phyloP scores from a whole-genome alignment of 2,329 filamentous ascomycete species.

The Didymosphaeria variabile region DNA sequence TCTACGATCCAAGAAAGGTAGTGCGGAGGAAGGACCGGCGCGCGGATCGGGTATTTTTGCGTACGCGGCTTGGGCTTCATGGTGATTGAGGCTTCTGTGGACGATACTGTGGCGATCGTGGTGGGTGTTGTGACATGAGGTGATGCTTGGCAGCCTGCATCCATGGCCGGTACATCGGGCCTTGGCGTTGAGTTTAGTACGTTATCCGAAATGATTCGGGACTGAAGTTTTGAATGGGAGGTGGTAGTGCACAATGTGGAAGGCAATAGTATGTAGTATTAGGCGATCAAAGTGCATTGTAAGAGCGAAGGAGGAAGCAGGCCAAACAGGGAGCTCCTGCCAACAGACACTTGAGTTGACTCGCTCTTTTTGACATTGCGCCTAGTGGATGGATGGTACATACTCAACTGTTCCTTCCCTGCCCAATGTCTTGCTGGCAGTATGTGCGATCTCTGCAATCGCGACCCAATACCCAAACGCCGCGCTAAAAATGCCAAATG shows the following conservation, averaged over 20 bases:
- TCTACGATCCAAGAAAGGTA: conserved; percentile 28
- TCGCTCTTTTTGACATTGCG: too few relatives aligned
- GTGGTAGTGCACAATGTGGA: too few relatives aligned
- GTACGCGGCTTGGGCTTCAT: background rate
- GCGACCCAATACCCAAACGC: conserved; percentile 5
- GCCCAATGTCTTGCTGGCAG: background rate
- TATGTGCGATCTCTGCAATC: background rate
- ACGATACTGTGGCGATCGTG: background rate
- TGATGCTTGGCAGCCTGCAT: background rate
- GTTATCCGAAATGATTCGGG: background rate
- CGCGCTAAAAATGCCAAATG: conserved; percentile 17
- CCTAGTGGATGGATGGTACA: background rate
- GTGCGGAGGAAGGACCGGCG: too few relatives aligned
- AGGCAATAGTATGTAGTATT: too few relatives aligned
- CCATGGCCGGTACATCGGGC: conserved; percentile 4
- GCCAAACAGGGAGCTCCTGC: background rate
- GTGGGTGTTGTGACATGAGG: background rate
- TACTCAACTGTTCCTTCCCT: background rate
- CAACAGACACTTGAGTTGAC: background rate
- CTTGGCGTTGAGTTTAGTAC: conserved; percentile 16
- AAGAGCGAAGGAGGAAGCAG: too few relatives aligned
- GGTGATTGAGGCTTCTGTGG: background rate
- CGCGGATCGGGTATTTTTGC: too few relatives aligned
- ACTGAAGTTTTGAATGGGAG: background rate
- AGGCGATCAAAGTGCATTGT: too few relatives aligned